Percentiles rank a stretch among this genome's conserved stretches.
Evolutionary conservation across 306 rosid species (phyloP).

Genomic region (Malus sieversii): DNA sequence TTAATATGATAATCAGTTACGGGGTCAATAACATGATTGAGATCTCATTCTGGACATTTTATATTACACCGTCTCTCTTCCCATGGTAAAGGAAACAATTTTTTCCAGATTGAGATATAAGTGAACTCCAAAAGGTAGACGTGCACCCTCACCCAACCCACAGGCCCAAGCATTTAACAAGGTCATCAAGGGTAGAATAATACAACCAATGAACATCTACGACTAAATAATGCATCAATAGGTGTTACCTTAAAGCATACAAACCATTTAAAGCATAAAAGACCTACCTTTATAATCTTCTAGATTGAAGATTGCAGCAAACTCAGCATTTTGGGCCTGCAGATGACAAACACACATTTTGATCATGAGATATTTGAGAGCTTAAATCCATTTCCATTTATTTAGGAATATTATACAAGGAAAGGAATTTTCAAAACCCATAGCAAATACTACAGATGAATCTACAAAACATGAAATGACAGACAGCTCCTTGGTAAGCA

Average conservation of each 20-base stretch:
- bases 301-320: conserved; percentile 74
- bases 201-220: not conserved
- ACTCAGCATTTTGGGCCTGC: conserved; percentile 86
- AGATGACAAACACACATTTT: conserved; percentile 24
- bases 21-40: not conserved
- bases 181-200: not conserved
- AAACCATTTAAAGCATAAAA: not conserved
- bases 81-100: not conserved
- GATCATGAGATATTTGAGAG: not conserved
- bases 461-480: not conserved
- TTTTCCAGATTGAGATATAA: not conserved
- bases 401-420: not conserved
- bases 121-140: not conserved
- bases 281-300: conserved; percentile 87
- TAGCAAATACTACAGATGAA: not conserved
- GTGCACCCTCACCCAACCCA: not conserved
- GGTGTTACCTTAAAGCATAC: not conserved
- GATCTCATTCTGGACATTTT: not conserved
- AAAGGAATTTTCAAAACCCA: not conserved
- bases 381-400: not conserved
- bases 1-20: not conserved
- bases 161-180: not conserved
- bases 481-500: not conserved
- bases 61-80: not conserved
- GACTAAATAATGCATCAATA: not conserved